Base-by-base conservation (phyloP, 345 rosid genomes). In the Erucastrum elatum region DNA sequence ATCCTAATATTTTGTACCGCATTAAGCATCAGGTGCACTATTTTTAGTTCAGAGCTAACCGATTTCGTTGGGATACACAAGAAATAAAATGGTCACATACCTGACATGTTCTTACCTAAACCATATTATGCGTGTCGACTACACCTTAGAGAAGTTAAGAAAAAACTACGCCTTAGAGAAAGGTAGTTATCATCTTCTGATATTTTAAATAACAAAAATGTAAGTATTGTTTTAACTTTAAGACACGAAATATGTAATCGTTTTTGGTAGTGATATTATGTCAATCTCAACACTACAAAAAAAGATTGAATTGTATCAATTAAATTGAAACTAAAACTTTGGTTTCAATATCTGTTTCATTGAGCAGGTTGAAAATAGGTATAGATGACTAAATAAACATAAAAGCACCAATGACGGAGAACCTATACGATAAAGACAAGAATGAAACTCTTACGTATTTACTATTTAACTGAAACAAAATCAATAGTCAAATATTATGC, bases 301-400 rank as follows among this genome's bases (percentile, higher is more conserved):
- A 34, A 34, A 5, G 37, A 34, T 34, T 34, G 37, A 34, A 5
- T 34, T 34, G 37, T 34, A 34, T 5, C 37, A 34, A 34, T 34
- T 34, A 34, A 34, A 34, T 6, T 34, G 44, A 39, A 39, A 9
- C 34, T 29, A 11, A 61, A 12, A 46, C 12, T 39, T 27, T 41
- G 59, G 29, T 72, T 27, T 41, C 34, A 64, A 21, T 49, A 64
- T 64, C 7, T 58, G 3, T 76, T 63, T 65, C 34, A 76, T 68
- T 44, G 46, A 60, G 34, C 10, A 9, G 31, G 66, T 55, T 55
- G 46, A 58, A 16, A 29, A 59, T 59, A 41, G 2, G 17, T 12
- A 31, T 59, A 31, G 8, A 27, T 35, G 60, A 25, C 51, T 29
- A 75, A 17, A 37, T 11, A 66, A 66, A 21, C 29, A 67, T 34